Base-by-base conservation (phyloP, 495 filamentous ascomycete genomes). In the Penicillium antarcticum region DNA sequence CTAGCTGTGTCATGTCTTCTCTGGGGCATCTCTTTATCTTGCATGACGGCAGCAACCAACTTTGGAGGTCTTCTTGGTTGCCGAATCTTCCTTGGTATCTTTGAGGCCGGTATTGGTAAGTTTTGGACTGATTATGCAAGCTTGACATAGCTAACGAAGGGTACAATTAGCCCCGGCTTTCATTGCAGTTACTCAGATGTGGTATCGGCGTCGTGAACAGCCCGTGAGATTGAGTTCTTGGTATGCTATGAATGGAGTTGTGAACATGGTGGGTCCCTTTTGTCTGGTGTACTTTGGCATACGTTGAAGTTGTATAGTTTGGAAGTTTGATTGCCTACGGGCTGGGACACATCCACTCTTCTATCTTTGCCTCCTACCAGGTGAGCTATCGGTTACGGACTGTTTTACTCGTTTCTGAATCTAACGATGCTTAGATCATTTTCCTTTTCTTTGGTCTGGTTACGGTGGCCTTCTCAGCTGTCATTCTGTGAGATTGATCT, bases 151-250 rank as follows among this genome's bases (percentile, higher is more conserved):
- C 38, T 51, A 19, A 61, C 12, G 8, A 18, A 51, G 18, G 16
- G 35, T 18, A 12, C 38, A n/a, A 32, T 5, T n/a, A 78, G 81
- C 80, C 3, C 81, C 82, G 1, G 75, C 76, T 12, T 83, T 83
- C 47, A 75, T 84, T 43, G 80, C 81, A 1, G 71, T 84, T 5
- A 80, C 80, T 1, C 79, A 82, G 55, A 82, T 84, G 80, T 85
- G 82, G 82, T 85, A 80, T 58, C 68, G 79, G 48, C 73, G 82
- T 33, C 62, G 69, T 13, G 82, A 85, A 54, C 82, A 85, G 64
- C 82, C 82, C 2, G 68, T 81, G 23, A 62, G 80, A 26, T 75
- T 78, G 32, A 76, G 79, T 23, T 74, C 76, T 12, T 85, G 82
- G 82, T 83, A 85, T 61, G 74, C 78, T 3, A 82, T 82, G 79